Evolutionary conservation across 257 asterid species (phyloP).

Genomic region (Plantago elongata): DNA sequence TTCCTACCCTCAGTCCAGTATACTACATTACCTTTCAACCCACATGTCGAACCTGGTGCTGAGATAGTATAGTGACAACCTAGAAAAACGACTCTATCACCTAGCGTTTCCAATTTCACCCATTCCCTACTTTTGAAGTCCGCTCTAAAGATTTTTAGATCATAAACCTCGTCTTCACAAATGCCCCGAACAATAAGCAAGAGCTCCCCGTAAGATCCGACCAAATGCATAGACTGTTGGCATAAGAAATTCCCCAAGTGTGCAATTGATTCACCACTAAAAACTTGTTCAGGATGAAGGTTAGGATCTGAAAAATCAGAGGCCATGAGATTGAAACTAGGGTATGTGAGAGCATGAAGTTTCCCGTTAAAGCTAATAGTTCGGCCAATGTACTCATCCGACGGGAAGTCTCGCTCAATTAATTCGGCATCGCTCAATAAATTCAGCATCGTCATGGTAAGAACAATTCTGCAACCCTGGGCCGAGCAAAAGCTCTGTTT

Average conservation of each 20-base stretch:
- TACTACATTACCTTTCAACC: conserved; percentile 1
- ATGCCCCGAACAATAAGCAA: background rate
- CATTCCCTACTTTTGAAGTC: background rate
- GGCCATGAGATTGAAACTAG: background rate
- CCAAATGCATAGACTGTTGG: background rate
- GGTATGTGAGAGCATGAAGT: background rate
- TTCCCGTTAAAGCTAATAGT: background rate
- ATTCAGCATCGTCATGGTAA: conserved; percentile 3
- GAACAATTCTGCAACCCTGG: background rate
- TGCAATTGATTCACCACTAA: background rate
- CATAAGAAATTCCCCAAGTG: too few species aligned
- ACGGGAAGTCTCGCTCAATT: background rate
- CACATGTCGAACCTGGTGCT: conserved; percentile 10
- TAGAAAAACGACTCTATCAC: conserved; percentile 6
- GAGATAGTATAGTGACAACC: background rate
- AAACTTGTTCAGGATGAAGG: background rate
- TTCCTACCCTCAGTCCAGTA: background rate
- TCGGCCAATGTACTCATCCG: background rate
- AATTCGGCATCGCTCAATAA: conserved; percentile 1
- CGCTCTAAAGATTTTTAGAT: conserved; percentile 1
- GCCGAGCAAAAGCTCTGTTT: too few species aligned
- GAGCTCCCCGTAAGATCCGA: conserved; percentile 3
- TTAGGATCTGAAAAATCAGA: conserved; percentile 7
- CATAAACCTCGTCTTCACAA: background rate
- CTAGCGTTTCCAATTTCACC: background rate